phyloP scores from a whole-genome alignment of 164 flowering plant species.

The Umbellularia californica region DNA sequence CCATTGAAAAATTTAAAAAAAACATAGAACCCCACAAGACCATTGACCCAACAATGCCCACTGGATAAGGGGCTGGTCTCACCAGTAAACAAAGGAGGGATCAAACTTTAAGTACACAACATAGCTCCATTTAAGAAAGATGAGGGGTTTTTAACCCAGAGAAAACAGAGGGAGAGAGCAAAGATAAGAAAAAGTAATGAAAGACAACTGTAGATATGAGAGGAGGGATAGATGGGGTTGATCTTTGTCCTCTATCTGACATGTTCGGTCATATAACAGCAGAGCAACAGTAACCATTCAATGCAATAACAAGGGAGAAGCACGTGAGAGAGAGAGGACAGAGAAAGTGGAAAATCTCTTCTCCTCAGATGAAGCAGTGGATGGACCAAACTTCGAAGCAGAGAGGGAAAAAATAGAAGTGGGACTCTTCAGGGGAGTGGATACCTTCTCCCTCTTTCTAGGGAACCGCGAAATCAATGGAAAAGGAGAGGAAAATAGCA shows the following conservation, averaged over 20 bases:
- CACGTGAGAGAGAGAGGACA: not conserved
- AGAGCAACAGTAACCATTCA: constrained; percentile 6
- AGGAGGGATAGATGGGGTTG: not conserved
- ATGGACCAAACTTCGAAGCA: not conserved
- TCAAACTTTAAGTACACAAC: too few relatives aligned
- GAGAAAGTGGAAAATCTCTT: not conserved
- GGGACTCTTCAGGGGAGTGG: not conserved
- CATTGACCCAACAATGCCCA: too few relatives aligned
- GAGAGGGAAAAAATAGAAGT: not conserved
- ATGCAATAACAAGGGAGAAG: not conserved
- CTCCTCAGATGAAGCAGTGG: not conserved
- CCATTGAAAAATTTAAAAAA: too few relatives aligned
- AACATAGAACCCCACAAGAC: too few relatives aligned
- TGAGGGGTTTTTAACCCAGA: not conserved
- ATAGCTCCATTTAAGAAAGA: too few relatives aligned
- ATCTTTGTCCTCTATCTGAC: not conserved
- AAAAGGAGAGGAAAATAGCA: too few relatives aligned
- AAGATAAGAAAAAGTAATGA: not conserved
- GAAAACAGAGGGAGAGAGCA: not conserved
- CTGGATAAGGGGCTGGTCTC: too few relatives aligned
- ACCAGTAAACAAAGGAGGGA: too few relatives aligned
- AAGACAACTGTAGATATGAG: not conserved
- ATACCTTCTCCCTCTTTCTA: not conserved
- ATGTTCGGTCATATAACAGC: not conserved
- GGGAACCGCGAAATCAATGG: too few relatives aligned